These are phyloP conservation scores for Kwoniella europaea DNA, from an alignment of 768 basidiomycete species.

Conservation along the genomic window DNA sequence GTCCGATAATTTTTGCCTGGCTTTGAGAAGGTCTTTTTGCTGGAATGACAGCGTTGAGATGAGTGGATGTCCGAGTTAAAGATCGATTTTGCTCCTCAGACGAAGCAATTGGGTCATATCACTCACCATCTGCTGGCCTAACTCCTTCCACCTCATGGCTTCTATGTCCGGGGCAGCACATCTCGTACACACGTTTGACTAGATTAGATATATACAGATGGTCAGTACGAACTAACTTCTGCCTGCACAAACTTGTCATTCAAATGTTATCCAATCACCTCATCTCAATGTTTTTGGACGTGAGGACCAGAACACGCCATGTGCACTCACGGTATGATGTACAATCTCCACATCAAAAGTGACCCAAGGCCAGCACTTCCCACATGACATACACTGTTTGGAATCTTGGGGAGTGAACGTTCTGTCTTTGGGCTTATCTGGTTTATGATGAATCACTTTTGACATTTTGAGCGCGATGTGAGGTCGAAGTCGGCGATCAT, in stretches of 20 bases:
- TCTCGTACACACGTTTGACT: constrained; percentile 16
- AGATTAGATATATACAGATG: not conserved
- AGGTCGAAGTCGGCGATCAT: no score
- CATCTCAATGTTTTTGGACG: no score
- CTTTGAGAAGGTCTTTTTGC: not conserved
- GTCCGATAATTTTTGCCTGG: not conserved
- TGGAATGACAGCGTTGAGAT: not conserved
- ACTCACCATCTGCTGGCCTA: constrained; percentile 14
- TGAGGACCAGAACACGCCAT: not conserved
- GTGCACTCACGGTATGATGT: constrained; percentile 11
- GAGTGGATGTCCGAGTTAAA: not conserved
- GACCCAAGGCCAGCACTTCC: constrained; percentile 16
- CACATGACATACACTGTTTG: constrained; percentile 20
- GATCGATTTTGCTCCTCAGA: not conserved
- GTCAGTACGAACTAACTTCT: not conserved
- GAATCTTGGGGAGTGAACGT: not conserved
- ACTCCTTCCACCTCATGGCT: not conserved
- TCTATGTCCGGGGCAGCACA: constrained; percentile 13
- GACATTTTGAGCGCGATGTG: not conserved
- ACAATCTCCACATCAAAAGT: constrained; percentile 4
- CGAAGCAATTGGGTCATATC: no score
- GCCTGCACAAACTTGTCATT: no score
- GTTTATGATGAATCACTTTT: not conserved
- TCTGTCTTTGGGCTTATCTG: not conserved
- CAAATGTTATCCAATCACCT: no score